These are phyloP conservation scores for Hansenula lynferdii DNA, from an alignment of 1,139 yeast genomes.

Conservation along the genomic window DNA sequence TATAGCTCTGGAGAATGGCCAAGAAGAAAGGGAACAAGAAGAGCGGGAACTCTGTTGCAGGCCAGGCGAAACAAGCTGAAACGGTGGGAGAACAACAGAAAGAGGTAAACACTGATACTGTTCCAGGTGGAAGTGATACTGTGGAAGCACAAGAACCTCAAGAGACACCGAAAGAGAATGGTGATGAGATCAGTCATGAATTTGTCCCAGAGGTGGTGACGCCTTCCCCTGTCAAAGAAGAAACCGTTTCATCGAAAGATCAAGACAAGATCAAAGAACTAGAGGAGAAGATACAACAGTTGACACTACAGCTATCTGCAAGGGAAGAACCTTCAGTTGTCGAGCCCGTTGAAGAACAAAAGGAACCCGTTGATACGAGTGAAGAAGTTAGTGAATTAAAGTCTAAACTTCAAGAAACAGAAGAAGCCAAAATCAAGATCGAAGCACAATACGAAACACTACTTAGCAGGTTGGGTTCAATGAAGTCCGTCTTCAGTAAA, in stretches of 20 bases:
- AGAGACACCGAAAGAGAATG: background rate
- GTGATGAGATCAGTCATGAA: slow-evolving; percentile 5
- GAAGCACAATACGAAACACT: slow-evolving; percentile 74
- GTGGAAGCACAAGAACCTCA: background rate
- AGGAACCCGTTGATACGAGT: slow-evolving; percentile 1
- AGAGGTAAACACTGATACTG: too few relatives aligned
- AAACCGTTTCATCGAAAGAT: slow-evolving; percentile 8
- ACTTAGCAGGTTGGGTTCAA: slow-evolving; percentile 68
- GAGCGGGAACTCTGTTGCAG: slow-evolving; percentile 10
- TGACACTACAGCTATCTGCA: slow-evolving; percentile 22
- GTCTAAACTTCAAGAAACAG: slow-evolving; percentile 34
- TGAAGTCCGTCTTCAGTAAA: slow-evolving; percentile 71
- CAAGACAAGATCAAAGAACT: slow-evolving; percentile 11
- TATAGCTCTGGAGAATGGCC: too few relatives aligned
- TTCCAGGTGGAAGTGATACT: background rate
- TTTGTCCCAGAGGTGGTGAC: slow-evolving; percentile 3
- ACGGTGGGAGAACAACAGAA: background rate
- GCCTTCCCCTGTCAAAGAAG: too few relatives aligned
- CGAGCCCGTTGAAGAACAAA: slow-evolving; percentile 2
- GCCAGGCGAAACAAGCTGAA: slow-evolving; percentile 1
- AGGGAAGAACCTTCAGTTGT: too few relatives aligned
- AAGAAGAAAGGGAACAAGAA: slow-evolving; percentile 12
- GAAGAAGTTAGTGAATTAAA: slow-evolving; percentile 23
- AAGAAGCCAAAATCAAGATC: slow-evolving; percentile 58
- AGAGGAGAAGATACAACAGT: slow-evolving; percentile 20